These are phyloP conservation scores for Erysimum cheiri DNA, from an alignment of 441 rosid genomes.

Conservation along the genomic window DNA sequence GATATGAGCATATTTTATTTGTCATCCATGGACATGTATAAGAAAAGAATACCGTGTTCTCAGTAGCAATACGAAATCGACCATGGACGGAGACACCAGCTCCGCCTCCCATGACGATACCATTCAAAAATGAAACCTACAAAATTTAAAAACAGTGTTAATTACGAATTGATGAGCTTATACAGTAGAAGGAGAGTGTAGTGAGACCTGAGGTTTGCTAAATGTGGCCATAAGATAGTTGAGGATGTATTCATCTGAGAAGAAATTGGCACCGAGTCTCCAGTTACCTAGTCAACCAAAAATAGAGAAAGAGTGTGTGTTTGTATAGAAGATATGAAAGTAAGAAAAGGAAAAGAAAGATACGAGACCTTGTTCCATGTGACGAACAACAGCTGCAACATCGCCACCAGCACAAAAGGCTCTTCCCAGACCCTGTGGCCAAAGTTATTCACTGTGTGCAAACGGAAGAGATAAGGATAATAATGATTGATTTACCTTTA, in stretches of 20 bases:
- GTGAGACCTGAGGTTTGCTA: slow-evolving; percentile 70
- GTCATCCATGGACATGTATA: slow-evolving; percentile 2
- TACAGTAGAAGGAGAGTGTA: neutral
- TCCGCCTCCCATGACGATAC: slow-evolving; percentile 95
- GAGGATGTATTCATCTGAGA: slow-evolving; percentile 57
- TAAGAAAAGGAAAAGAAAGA: neutral
- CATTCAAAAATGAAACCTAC: slow-evolving; percentile 82
- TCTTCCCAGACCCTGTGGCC: slow-evolving; percentile 64
- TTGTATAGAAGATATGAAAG: neutral
- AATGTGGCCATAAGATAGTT: slow-evolving; percentile 81
- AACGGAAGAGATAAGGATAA: neutral
- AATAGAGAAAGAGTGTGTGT: neutral
- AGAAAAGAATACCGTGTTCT: slow-evolving; percentile 67
- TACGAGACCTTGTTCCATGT: slow-evolving; percentile 38
- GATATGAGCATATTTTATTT: slow-evolving; percentile 3
- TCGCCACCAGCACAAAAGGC: slow-evolving; percentile 61
- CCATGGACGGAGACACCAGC: slow-evolving; percentile 88
- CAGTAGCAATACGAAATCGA: slow-evolving; percentile 79
- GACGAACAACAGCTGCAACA: slow-evolving; percentile 55
- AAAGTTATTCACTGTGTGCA: slow-evolving; percentile 2
- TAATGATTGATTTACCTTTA: slow-evolving; percentile 62
- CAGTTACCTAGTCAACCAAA: slow-evolving; percentile 52
- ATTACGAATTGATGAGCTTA: neutral
- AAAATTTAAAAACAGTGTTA: slow-evolving; percentile 1
- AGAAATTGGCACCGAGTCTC: slow-evolving; percentile 63